Evolutionary conservation across 208 protist species (phyloP), one percentile per base, ranked within the genome.

Genomic region (Balamuthia mandrillaris): DNA sequence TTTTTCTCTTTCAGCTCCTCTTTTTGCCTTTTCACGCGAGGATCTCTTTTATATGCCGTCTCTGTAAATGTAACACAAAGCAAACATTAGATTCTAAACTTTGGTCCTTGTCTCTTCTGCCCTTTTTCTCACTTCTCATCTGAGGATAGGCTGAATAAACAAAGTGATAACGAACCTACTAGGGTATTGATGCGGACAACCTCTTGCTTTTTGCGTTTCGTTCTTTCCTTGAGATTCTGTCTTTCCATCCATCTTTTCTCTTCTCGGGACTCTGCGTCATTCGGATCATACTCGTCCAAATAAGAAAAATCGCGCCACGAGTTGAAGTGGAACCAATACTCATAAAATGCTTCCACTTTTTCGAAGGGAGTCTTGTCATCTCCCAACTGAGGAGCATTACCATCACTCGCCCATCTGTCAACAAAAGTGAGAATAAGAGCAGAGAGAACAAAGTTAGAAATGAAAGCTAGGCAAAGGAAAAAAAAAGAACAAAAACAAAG

Each of bases 231-330:
- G 47, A 96, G 95, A 81, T 98, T 98, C 85, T 98, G 93, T n/a
- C 95, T 94, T 84, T 96, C 92, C 92, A 98, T 98, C 92, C 95
- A 99, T 74, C 97, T 93, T 84, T 96, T 96, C 92, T 99, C 97
- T 87, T 99, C 97, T 41, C 97, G 89, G 83, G 88, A 94, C 87
- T 97, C 97, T 45, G 90, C 91, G 37, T 97, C 94, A 47, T 96
- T 91, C 49, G 96, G 92, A 56, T 97, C 94, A 41, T 96, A 91
- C 37, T 98, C 91, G 61, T 98, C 97, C 2, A 96, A 85, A 66
- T 96, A 94, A 1, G 95, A 94, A 81, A 99, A 99, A 88, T 98
- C 96, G 37, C 97, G 90, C 96, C 96, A 98, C 86, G 95, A 97
- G 60, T 96, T 93, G 90, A 97, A 98, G 49, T 66, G 56, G 39